Conservation (phyloP, 1,139 yeast species). For the Geotrichum cucujoidarum region DNA sequence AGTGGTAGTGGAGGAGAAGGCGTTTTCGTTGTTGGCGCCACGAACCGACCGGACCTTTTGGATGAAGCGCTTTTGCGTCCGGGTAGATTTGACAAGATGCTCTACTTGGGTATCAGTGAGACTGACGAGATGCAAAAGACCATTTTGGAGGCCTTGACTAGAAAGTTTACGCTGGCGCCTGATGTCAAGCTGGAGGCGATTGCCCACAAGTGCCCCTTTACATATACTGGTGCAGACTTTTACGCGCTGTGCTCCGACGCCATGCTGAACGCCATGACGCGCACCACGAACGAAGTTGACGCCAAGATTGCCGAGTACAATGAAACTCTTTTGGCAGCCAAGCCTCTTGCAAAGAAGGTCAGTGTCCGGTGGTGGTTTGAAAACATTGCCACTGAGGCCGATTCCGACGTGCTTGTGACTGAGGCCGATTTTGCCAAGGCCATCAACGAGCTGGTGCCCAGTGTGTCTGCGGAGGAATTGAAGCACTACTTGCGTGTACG, state of each 20-base stretch:
- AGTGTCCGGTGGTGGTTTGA: constrained; percentile 91
- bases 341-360: constrained; percentile 34
- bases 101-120: constrained; percentile 88
- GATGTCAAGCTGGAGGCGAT: constrained; percentile 57
- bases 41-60: constrained; percentile 88
- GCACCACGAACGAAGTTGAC: constrained; percentile 78
- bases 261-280: constrained; percentile 90
- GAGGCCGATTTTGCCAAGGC: constrained; percentile 75
- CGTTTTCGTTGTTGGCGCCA: constrained; percentile 95
- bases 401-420: constrained; percentile 62
- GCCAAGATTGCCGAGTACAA: constrained; percentile 55
- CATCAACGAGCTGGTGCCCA: constrained; percentile 64
- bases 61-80: constrained; percentile 94
- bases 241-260: constrained; percentile 94
- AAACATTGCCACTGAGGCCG: constrained; percentile 63
- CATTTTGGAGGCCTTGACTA: constrained; percentile 79
- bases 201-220: constrained; percentile 74
- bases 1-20: constrained; percentile 83
- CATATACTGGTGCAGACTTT: constrained; percentile 95
- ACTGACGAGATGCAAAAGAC: constrained; percentile 84
- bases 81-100: constrained; percentile 92
- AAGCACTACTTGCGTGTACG: constrained; percentile 74
- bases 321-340: constrained; percentile 29
- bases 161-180: constrained; percentile 63
- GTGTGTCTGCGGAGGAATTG: constrained; percentile 84